Evolutionary conservation across 2,329 filamentous ascomycete genomes (phyloP), one percentile per base, ranked within the genome.

Genomic region (Teratosphaeria pseudoeucalypti): DNA sequence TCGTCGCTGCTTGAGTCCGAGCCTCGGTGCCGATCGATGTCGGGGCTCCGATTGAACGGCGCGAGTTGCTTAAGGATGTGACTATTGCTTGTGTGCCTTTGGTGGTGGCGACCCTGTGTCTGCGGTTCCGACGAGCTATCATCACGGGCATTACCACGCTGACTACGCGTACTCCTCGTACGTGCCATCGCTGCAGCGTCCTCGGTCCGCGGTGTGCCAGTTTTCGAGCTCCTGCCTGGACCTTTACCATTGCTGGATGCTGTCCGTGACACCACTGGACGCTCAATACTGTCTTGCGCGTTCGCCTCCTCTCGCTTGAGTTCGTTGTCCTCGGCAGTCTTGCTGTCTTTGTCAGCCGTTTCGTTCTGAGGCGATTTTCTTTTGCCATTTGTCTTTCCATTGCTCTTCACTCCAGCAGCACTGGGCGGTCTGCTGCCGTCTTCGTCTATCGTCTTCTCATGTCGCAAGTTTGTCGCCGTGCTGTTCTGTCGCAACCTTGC

Each of bases 401-500:
- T 54, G 4, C 53, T 37, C 27, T 54, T 54, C 26, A 37, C 27
- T 32, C 53, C 27, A n/a, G 27, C 34, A 12, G 27, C 53, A 19
- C 27, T 32, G 11, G 53, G 34, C 34, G 34, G 27, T n/a, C 27
- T 37, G 55, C 55, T 37, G 32, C 23, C 34, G 34, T 34, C 34
- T 16, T 58, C 74, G 70, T 62, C 78, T 80, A 67, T 61, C n/a
- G 67, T 23, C 34, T 64, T 62, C 54, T 72, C 68, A 57, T 72
- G 67, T 52, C 70, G 63, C 26, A 72, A 59, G 29, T 72, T 72
- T 53, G 77, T 77, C 43, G 73, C 85, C 58, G 83, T 81, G 16
- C 88, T 89, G 68, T 88, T 92, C 70, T 91, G 89, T 68, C 90
- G 85, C 43, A 85, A 84, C 65, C 90, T 84, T 6, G 87, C 85